Evolutionary conservation across 2,329 filamentous ascomycete genomes (phyloP).

Genomic region (Ophiosphaerella herpotricha): DNA sequence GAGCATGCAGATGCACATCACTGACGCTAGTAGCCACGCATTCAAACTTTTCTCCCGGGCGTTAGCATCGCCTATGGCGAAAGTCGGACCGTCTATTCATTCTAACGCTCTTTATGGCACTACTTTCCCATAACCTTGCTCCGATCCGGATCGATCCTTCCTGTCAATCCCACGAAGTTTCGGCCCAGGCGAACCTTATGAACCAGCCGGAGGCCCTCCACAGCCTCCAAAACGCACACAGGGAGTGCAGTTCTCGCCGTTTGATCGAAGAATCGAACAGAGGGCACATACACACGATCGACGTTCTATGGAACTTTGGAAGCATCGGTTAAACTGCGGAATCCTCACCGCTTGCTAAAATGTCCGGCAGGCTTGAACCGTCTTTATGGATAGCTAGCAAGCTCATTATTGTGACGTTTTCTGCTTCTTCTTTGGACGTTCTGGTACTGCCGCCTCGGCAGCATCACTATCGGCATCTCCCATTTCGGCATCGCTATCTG

Average conservation of each 20-base stretch:
- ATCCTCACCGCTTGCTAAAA: conserved; percentile 21
- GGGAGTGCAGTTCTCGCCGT: conserved; percentile 7
- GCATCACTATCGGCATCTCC: conserved; percentile 64
- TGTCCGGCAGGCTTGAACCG: background rate
- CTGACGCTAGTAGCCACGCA: conserved; percentile 34
- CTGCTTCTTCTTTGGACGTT: conserved; percentile 68
- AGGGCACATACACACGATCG: conserved; percentile 22
- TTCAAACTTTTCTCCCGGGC: conserved; percentile 25
- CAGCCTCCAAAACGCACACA: conserved; percentile 2
- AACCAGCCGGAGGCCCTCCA: conserved; percentile 25
- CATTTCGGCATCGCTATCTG: conserved; percentile 67
- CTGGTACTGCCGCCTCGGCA: conserved; percentile 56
- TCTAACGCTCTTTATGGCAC: conserved; percentile 15
- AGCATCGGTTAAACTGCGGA: conserved; percentile 24
- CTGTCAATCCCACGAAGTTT: conserved; percentile 18
- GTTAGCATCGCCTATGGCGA: conserved; percentile 17
- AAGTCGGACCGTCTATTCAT: conserved; percentile 29
- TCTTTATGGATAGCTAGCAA: background rate
- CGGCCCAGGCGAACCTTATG: conserved; percentile 16
- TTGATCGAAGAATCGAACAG: background rate
- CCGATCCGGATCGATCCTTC: conserved; percentile 21
- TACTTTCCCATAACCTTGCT: conserved; percentile 14
- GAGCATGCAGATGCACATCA: conserved; percentile 29
- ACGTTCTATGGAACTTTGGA: conserved; percentile 23
- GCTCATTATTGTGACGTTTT: conserved; percentile 52